phyloP scores from a whole-genome alignment of 75 land plant genomes.

The Larix kaempferi region DNA sequence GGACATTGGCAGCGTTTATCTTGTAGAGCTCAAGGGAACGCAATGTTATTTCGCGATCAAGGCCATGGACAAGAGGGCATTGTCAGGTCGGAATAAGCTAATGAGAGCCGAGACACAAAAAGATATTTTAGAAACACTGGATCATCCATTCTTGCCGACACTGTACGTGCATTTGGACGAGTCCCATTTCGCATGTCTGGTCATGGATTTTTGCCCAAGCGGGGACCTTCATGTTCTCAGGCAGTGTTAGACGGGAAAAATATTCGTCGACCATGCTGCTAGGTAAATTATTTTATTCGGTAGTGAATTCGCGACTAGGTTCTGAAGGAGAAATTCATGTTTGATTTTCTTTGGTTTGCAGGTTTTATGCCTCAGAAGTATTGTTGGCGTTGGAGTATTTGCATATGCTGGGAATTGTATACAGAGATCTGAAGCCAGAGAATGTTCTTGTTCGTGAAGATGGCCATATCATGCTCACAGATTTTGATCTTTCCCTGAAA shows the following conservation, averaged over 20 bases:
- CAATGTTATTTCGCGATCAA: conserved; percentile 14
- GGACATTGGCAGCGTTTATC: conserved; percentile 25
- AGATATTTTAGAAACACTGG: conserved; percentile 14
- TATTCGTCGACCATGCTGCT: conserved; percentile 19
- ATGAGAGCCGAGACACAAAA: conserved; percentile 13
- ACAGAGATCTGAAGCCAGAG: conserved; percentile 81
- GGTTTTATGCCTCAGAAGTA: conserved; percentile 82
- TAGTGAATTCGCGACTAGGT: too few species aligned
- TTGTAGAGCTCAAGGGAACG: conserved; percentile 14
- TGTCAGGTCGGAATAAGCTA: not conserved
- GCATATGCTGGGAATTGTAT: conserved; percentile 70
- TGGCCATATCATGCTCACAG: conserved; percentile 79
- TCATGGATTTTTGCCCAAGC: conserved; percentile 28
- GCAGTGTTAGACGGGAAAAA: conserved; percentile 18
- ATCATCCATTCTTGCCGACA: conserved; percentile 28
- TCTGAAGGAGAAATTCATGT: too few species aligned
- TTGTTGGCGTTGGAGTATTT: conserved; percentile 72
- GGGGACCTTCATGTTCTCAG: conserved; percentile 25
- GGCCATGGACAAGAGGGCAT: conserved; percentile 23
- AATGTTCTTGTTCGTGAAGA: conserved; percentile 58
- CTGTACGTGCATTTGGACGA: too few species aligned
- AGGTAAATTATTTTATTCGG: too few species aligned
- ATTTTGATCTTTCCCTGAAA: conserved; percentile 71
- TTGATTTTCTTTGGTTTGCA: too few species aligned
- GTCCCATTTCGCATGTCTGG: conserved; percentile 18